These are phyloP conservation scores for Sporopachydermia lactativora DNA, from an alignment of 805 yeast genomes.

Conservation along the genomic window DNA sequence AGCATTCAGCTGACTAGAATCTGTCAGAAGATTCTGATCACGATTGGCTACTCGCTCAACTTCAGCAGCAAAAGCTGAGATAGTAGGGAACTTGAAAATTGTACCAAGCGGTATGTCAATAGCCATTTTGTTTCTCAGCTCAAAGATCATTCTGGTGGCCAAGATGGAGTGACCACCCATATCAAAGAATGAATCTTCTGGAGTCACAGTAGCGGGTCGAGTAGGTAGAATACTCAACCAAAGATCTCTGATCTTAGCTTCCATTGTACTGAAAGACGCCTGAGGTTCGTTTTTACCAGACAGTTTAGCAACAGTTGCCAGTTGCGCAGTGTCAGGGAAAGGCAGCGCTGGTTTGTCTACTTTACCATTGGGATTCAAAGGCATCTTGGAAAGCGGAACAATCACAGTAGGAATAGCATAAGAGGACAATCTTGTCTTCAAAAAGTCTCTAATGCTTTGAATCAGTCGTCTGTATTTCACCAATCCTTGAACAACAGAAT, in stretches of 20 bases:
- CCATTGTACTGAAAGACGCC: conserved; percentile 42
- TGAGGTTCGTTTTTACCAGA: conserved; percentile 16
- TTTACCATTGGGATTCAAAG: conserved; percentile 96
- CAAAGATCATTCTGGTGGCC: conserved; percentile 95
- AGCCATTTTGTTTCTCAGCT: conserved; percentile 61
- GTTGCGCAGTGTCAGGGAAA: conserved; percentile 82
- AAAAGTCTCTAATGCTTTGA: conserved; percentile 65
- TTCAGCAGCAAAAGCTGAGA: conserved; percentile 62
- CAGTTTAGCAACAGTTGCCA: conserved; percentile 56
- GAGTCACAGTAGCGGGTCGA: conserved; percentile 62
- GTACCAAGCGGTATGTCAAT: conserved; percentile 83
- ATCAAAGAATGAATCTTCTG: conserved; percentile 86
- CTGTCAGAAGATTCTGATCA: conserved; percentile 31
- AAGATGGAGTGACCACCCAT: conserved; percentile 96
- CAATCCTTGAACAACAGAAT: conserved; percentile 63
- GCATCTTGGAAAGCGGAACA: conserved; percentile 75
- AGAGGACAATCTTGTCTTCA: conserved; percentile 79
- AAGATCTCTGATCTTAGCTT: conserved; percentile 57
- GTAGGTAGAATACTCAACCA: conserved; percentile 83
- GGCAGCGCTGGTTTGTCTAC: conserved; percentile 96
- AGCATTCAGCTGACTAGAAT: conserved; percentile 17
- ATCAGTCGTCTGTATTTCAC: conserved; percentile 63
- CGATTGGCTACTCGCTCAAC: conserved; percentile 43
- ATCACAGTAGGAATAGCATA: conserved; percentile 90
- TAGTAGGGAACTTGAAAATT: conserved; percentile 81